These are phyloP conservation scores for Mycena maculata DNA, from an alignment of 768 basidiomycete genomes.

Conservation along the genomic window DNA sequence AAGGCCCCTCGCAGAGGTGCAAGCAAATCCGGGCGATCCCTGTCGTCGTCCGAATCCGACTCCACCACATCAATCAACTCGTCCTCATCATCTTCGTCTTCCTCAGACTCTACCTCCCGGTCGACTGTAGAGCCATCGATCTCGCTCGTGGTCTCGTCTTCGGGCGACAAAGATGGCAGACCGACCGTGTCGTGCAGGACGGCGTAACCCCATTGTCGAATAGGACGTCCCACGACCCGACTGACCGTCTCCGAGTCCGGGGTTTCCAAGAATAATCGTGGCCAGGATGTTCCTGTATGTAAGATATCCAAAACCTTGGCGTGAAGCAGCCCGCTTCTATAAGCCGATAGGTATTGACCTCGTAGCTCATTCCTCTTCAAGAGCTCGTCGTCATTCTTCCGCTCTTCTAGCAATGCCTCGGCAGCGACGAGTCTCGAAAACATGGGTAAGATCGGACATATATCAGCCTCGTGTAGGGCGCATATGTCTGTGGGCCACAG, in stretches of 20 bases:
- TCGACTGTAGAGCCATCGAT: constrained; percentile 23
- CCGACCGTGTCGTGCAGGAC: constrained; percentile 77
- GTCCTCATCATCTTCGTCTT: constrained; percentile 58
- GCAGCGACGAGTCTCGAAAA: constrained; percentile 60
- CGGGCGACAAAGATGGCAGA: constrained; percentile 53
- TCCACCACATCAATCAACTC: constrained; percentile 80
- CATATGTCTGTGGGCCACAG: constrained; percentile 71
- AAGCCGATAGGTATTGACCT: constrained; percentile 69
- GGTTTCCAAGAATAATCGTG: constrained; percentile 78
- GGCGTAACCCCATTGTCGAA: constrained; percentile 75
- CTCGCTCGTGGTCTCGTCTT: constrained; percentile 34
- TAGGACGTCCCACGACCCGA: constrained; percentile 68
- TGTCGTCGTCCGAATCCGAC: constrained; percentile 63
- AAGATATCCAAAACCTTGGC: constrained; percentile 70
- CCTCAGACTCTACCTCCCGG: constrained; percentile 41
- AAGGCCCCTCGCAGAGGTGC: constrained; percentile 79
- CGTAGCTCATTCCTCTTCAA: constrained; percentile 52
- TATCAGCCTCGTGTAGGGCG: constrained; percentile 66
- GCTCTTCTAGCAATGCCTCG: constrained; percentile 42
- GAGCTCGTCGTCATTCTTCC: constrained; percentile 41
- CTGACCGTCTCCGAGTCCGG: constrained; percentile 79
- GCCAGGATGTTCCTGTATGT: constrained; percentile 75
- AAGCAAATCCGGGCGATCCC: constrained; percentile 61
- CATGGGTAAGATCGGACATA: constrained; percentile 65
- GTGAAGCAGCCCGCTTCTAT: constrained; percentile 67